Evolutionary conservation across 78 protist genomes (phyloP).

Genomic region (Planoprotostelium fungivorum): DNA sequence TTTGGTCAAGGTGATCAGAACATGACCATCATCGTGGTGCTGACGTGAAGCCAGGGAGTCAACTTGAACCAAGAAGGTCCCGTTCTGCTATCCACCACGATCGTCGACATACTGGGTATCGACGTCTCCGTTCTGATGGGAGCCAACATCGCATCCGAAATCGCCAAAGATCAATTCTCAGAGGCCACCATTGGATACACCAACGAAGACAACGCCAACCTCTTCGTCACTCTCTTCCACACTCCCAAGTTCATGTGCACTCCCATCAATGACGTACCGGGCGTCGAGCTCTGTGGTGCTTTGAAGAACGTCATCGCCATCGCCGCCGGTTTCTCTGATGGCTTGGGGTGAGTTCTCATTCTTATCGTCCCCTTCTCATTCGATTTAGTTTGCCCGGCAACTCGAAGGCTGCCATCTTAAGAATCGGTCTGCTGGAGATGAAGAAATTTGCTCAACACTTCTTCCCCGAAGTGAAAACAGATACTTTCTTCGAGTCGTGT

Average conservation of each 20-base stretch:
- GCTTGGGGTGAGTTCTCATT: conserved; percentile 22
- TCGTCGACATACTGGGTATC: conserved; percentile 23
- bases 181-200: conserved; percentile 67
- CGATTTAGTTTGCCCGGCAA: conserved; percentile 22
- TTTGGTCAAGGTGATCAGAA: conserved; percentile 44
- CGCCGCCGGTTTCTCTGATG: conserved; percentile 65
- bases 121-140: conserved; percentile 52
- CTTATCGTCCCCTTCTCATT: neutral
- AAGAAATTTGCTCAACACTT: conserved; percentile 9
- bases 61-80: conserved; percentile 16
- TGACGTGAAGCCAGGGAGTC: neutral
- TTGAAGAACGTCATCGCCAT: conserved; percentile 70
- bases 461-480: neutral
- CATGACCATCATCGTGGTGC: conserved; percentile 5
- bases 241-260: conserved; percentile 28
- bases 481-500: conserved; percentile 59
- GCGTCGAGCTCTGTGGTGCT: conserved; percentile 72
- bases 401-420: conserved; percentile 54
- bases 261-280: conserved; percentile 36
- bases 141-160: conserved; percentile 74
- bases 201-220: conserved; percentile 3
- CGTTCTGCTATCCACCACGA: conserved; percentile 35
- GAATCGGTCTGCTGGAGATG: conserved; percentile 72
- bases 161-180: conserved; percentile 52
- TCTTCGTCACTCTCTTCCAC: conserved; percentile 28